Base-by-base conservation (phyloP, 1,284 basidiomycete genomes). In the Hymenochaete sp. region DNA sequence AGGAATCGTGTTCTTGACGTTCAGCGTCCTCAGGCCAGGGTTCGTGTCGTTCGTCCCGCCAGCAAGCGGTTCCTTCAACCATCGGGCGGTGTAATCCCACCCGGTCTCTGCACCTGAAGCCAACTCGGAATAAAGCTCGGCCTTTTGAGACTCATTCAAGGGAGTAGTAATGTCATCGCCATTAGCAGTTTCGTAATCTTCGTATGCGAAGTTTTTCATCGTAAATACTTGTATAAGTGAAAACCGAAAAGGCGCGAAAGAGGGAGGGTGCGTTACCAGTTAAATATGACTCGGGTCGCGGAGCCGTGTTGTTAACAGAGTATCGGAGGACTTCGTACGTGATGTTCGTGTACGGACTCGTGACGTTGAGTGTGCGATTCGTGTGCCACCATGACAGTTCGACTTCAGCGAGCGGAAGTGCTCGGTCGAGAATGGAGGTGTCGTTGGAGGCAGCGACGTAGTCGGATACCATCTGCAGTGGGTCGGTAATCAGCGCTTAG, bases 61-160 rank as follows among this genome's bases (percentile, higher is more conserved):
- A 4, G 47, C 68, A 53, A 70, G 61, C 32, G 69, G 74, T 38
- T 70, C 55, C 32, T 65, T 64, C 44, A 73, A 61, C 64, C 70
- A 77, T 27, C 81, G 67, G 1, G 66, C 62, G 7, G 63, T 65
- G 44, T 67, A 75, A 51, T 75, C 73, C 73, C 73, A 76, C 3
- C 68, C 91, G 9, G 75, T 77, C 67, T 96, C 92, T 1, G 91
- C 93, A 35, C 89, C 92, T 41, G 73, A 75, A 0, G 93, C 92
- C 16, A 97, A 73, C 59, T 95, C 84, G n/a, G 85, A 75, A 57
- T 93, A 97, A n/a, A 97, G 61, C 2, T 71, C 75, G 0, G 72
- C 71, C 39, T 74, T 70, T 57, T 82, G 63, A 1, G 70, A 64
- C 16, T 79, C 78, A 47, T 75, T 83, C 40, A 90, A 63, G 3